Evolutionary conservation across 2,329 filamentous ascomycete species (phyloP).

Genomic region (Ophiostoma sp.): DNA sequence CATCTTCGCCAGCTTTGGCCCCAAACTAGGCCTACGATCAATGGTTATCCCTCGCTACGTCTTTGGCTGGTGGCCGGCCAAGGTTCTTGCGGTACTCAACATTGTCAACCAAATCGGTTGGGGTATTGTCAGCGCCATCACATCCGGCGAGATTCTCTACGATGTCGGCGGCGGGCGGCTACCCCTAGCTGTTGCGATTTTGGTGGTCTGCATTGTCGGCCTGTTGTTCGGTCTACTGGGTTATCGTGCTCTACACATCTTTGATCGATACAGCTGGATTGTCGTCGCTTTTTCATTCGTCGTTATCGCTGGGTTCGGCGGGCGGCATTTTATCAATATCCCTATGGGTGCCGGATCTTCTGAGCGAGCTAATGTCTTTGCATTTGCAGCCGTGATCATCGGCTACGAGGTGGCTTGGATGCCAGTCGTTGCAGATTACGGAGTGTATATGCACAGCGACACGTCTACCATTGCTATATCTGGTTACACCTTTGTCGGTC

Average conservation of each 20-base stretch:
- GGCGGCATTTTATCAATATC: not conserved
- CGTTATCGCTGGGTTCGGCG: not conserved
- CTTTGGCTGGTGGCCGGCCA: conserved; percentile 14
- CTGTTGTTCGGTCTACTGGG: not conserved
- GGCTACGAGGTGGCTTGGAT: conserved; percentile 6
- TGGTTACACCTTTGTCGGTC: not conserved
- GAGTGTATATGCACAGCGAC: not conserved
- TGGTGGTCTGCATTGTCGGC: not conserved
- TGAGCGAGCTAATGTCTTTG: not conserved
- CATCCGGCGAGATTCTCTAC: conserved; percentile 4
- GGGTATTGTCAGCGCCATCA: conserved; percentile 11
- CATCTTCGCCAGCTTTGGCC: conserved; percentile 3
- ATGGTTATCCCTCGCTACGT: conserved; percentile 13
- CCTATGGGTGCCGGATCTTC: not conserved
- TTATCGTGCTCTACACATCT: not conserved
- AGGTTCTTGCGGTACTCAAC: conserved; percentile 5
- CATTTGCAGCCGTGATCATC: conserved; percentile 1
- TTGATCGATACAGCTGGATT: conserved; percentile 12
- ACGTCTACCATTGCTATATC: not conserved
- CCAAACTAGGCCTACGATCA: not conserved
- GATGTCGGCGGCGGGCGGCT: not conserved
- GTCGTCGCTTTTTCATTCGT: not conserved
- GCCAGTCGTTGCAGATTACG: conserved; percentile 14
- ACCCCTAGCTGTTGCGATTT: not conserved
- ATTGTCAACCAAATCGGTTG: not conserved